Evolutionary conservation across 2,329 filamentous ascomycete species (phyloP).

Genomic region (Colletotrichum shisoi): DNA sequence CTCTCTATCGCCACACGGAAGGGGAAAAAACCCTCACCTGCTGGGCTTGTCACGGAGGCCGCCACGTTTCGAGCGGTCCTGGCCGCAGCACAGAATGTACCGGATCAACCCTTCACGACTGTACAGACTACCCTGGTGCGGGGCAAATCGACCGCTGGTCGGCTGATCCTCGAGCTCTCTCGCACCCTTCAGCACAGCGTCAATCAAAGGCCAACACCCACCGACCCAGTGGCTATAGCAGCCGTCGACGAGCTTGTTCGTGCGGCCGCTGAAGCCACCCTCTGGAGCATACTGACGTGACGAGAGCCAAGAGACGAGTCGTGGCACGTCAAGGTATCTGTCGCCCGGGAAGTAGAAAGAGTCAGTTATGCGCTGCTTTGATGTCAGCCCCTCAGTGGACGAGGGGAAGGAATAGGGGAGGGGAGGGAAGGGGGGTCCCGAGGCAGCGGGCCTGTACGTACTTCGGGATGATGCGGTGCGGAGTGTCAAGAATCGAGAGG

Average conservation of each 20-base stretch:
- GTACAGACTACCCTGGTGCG: slow-evolving; percentile 65
- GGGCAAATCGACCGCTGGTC: slow-evolving; percentile 44
- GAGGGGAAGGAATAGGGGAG: slow-evolving; percentile 1
- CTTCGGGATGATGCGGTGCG: slow-evolving; percentile 75
- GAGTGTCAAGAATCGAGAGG: slow-evolving; percentile 83
- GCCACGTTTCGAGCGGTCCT: slow-evolving; percentile 73
- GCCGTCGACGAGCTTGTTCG: slow-evolving; percentile 97
- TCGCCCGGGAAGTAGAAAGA: slow-evolving; percentile 33
- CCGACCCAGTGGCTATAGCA: slow-evolving; percentile 99
- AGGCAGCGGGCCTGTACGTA: slow-evolving; percentile 54
- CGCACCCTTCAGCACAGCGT: slow-evolving; percentile 74
- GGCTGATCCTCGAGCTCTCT: slow-evolving; percentile 43
- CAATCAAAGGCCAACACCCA: slow-evolving; percentile 89
- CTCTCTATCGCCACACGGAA: slow-evolving; percentile 39
- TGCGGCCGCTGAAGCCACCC: slow-evolving; percentile 90
- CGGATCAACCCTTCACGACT: slow-evolving; percentile 84
- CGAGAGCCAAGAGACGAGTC: slow-evolving; percentile 86
- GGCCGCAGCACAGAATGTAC: slow-evolving; percentile 90
- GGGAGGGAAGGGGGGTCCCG: no score
- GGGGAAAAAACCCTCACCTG: slow-evolving; percentile 64
- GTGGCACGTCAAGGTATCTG: slow-evolving; percentile 78
- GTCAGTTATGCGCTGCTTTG: slow-evolving; percentile 46
- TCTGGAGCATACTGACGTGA: slow-evolving; percentile 89
- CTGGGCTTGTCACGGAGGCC: slow-evolving; percentile 93
- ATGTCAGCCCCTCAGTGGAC: slow-evolving; percentile 51